phyloP scores from a whole-genome alignment of 2,329 filamentous ascomycete genomes.

The Pseudocercospora vitis region DNA sequence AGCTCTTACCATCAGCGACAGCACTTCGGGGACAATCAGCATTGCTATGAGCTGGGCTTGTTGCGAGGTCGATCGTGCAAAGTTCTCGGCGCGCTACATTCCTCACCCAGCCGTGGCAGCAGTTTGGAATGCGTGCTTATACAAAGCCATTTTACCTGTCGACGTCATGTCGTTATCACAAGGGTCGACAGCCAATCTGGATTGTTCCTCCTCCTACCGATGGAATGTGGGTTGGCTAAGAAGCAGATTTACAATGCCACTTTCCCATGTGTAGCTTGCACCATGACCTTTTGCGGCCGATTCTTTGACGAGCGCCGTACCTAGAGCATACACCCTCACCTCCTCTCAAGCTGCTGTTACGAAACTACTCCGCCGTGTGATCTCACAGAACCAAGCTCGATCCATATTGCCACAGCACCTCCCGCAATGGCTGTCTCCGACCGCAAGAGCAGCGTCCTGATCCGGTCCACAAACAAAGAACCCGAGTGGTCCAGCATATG shows the following conservation, averaged over 20 bases:
- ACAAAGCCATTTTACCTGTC: slow-evolving; percentile 29
- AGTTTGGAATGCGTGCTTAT: slow-evolving; percentile 23
- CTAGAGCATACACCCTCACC: slow-evolving; percentile 7
- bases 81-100: slow-evolving; percentile 18
- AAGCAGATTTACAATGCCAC: slow-evolving; percentile 28
- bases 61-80: neutral
- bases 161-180: slow-evolving; percentile 22
- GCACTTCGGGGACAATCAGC: neutral
- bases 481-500: slow-evolving; percentile 57
- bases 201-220: slow-evolving; percentile 29
- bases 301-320: slow-evolving; percentile 13
- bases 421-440: slow-evolving; percentile 27
- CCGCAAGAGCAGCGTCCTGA: slow-evolving; percentile 33
- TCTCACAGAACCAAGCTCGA: too few relatives aligned
- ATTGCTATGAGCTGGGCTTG: neutral
- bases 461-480: slow-evolving; percentile 53
- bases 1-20: neutral
- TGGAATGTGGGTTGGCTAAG: slow-evolving; percentile 30
- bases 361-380: neutral
- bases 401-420: slow-evolving; percentile 1
- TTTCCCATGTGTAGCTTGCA: slow-evolving; percentile 21
- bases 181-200: slow-evolving; percentile 17
- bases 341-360: neutral
- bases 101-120: slow-evolving; percentile 18
- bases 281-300: slow-evolving; percentile 20